Evolutionary conservation across 208 protist species (phyloP).

Genomic region (Borovskyia barvae): DNA sequence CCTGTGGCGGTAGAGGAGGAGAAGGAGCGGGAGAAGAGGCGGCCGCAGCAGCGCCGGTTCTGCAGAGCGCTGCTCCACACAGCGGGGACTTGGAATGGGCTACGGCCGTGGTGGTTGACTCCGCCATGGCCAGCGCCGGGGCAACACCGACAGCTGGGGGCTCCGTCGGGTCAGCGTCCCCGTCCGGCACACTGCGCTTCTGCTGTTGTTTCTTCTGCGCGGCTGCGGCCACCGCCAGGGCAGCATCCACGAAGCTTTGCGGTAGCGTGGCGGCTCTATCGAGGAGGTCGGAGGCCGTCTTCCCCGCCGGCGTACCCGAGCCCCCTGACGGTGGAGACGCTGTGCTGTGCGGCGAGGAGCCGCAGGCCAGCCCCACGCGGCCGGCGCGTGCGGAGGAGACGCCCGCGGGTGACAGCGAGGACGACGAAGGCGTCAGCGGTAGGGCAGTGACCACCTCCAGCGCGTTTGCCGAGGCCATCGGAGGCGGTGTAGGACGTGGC

Average conservation of each 20-base stretch:
- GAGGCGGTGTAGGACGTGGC: neutral
- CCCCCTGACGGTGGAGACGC: too few relatives aligned
- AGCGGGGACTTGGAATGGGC: too few relatives aligned
- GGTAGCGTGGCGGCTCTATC: constrained; percentile 44
- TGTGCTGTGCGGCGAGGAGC: too few relatives aligned
- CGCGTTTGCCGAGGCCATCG: neutral
- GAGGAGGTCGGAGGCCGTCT: constrained; percentile 21
- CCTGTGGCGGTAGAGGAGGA: neutral
- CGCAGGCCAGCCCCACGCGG: too few relatives aligned
- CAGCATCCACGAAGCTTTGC: constrained; percentile 51
- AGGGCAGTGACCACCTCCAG: neutral
- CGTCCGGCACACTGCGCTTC: constrained; percentile 6
- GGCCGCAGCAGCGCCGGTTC: too few relatives aligned
- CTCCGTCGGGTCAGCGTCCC: neutral
- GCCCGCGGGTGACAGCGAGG: neutral
- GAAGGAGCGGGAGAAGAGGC: neutral
- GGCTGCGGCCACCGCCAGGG: constrained; percentile 20
- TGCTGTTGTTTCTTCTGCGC: constrained; percentile 19
- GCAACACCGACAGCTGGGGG: neutral
- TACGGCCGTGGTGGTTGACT: too few relatives aligned
- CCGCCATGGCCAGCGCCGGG: too few relatives aligned
- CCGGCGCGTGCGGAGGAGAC: too few relatives aligned
- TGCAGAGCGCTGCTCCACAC: neutral
- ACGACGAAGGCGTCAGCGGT: neutral
- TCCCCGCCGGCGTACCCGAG: neutral